Percentiles rank a stretch among this genome's conserved stretches.
Conservation (phyloP, 805 yeast species). For the Scheffersomyces amazonensis region DNA sequence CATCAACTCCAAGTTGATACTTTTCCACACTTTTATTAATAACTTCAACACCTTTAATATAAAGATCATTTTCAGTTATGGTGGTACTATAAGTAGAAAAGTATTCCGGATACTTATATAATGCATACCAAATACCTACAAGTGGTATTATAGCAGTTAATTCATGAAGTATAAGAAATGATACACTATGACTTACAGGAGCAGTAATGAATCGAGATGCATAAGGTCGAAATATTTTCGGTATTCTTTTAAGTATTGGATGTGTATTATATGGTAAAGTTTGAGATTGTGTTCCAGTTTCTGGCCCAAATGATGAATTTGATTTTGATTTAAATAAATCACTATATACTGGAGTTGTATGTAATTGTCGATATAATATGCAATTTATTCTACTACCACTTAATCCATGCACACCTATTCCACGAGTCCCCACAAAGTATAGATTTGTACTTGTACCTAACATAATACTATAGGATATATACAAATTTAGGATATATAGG, state of each 20-base stretch:
- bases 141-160: constrained; percentile 72
- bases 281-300: neutral
- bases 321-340: neutral
- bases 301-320: neutral
- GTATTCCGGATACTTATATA: constrained; percentile 52
- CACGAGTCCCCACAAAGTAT: no score
- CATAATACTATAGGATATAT: no score
- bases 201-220: constrained; percentile 49
- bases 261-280: constrained; percentile 3
- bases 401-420: no score
- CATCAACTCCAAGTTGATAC: constrained; percentile 28
- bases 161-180: constrained; percentile 71
- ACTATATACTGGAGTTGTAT: neutral
- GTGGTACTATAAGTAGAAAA: constrained; percentile 56
- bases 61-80: constrained; percentile 41
- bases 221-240: constrained; percentile 49
- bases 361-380: no score
- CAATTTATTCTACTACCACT: no score
- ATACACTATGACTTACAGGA: constrained; percentile 58
- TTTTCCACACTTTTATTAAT: constrained; percentile 50
- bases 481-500: no score
- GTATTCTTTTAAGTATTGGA: constrained; percentile 35
- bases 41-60: constrained; percentile 48
- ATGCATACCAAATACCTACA: constrained; percentile 61
- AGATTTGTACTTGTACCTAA: no score